Evolutionary conservation across 192 early-diverging fungal genomes (phyloP).

Genomic region (Linnemannia elongata): DNA sequence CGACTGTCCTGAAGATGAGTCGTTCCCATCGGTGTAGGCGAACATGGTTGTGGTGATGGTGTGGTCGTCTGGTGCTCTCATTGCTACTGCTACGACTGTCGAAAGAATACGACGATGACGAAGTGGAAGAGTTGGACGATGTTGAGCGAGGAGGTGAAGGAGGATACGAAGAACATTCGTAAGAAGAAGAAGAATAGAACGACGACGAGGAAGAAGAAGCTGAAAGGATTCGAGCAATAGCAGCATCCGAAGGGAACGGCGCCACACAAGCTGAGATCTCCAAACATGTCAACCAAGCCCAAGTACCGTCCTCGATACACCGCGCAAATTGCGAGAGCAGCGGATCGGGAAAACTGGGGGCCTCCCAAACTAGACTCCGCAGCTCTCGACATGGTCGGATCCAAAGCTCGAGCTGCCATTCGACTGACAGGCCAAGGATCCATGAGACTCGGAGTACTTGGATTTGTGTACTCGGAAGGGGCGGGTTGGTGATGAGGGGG

Average conservation of each 20-base stretch:
- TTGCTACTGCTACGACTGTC: neutral
- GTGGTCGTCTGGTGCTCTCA: neutral
- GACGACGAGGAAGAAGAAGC: constrained; percentile 7
- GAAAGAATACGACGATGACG: neutral
- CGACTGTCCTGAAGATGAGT: constrained; percentile 16
- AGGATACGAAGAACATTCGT: neutral
- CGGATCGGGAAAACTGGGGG: constrained; percentile 18
- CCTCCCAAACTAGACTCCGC: constrained; percentile 22
- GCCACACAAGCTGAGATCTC: constrained; percentile 20
- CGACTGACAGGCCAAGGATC: constrained; percentile 11
- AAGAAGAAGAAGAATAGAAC: neutral
- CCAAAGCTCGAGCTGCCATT: constrained; percentile 20
- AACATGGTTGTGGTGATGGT: neutral
- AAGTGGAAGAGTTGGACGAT: neutral
- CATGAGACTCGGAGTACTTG: constrained; percentile 24
- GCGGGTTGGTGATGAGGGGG: neutral
- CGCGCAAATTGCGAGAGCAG: neutral
- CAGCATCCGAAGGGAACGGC: constrained; percentile 2
- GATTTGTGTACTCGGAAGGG: neutral
- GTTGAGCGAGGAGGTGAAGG: constrained; percentile 2
- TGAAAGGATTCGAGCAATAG: neutral
- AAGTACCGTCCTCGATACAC: neutral
- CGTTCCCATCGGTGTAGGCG: neutral
- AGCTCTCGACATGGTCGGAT: constrained; percentile 21
- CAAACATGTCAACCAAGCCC: constrained; percentile 18